phyloP scores from a whole-genome alignment of 2,329 filamentous ascomycete species.

The Ustulina deusta region DNA sequence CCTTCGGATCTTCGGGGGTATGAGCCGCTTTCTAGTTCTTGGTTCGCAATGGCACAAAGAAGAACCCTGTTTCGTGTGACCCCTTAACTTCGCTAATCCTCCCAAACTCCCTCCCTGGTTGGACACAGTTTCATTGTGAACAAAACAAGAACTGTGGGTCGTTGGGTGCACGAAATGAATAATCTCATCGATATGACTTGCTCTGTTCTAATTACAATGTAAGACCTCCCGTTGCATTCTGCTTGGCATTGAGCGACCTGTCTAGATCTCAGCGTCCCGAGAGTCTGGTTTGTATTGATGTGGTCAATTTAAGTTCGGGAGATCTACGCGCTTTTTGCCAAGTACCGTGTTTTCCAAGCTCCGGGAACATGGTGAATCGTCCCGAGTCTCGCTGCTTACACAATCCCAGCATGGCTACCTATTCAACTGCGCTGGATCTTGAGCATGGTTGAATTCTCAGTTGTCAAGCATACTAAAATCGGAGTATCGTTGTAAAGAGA shows the following conservation, averaged over 20 bases:
- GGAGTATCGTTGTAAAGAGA: too few relatives aligned
- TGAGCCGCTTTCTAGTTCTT: constrained; percentile 22
- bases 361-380: background rate
- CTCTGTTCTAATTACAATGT: background rate
- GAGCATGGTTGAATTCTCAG: background rate
- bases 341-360: background rate
- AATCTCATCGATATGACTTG: background rate
- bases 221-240: constrained; percentile 10
- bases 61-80: background rate
- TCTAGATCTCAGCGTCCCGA: constrained; percentile 27
- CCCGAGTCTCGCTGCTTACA: background rate
- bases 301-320: constrained; percentile 17
- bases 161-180: background rate
- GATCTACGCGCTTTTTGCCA: constrained; percentile 8
- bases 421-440: background rate
- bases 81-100: background rate
- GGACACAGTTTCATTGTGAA: background rate
- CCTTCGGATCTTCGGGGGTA: constrained; percentile 33
- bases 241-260: background rate
- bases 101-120: background rate
- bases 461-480: too few relatives aligned
- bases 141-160: background rate
- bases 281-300: constrained; percentile 3
- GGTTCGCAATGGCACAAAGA: background rate
- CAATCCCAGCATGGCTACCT: background rate